Evolutionary conservation across 2,329 filamentous ascomycete species (phyloP), one percentile per base, ranked within the genome.

Genomic region (Fusarium mexicanum): DNA sequence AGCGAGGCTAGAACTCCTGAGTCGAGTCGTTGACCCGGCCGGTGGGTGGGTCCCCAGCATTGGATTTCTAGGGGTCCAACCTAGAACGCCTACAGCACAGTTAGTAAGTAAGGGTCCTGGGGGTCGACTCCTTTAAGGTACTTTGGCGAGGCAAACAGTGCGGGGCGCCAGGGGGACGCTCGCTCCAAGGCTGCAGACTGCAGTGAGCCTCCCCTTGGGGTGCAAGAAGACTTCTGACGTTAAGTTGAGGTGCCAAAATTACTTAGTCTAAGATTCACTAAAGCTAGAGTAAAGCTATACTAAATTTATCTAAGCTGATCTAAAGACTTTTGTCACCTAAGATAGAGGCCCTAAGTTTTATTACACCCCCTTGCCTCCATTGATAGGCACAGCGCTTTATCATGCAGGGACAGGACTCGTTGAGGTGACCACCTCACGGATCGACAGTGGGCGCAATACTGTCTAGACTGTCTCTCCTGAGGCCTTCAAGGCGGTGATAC

Each of bases 141-240:
- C 69, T 75, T 75, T 70, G 72, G 61, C 65, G 65, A 75, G 72
- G 64, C 65, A 70, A 67, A 75, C 69, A 75, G 72, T 75, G 72
- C 43, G 72, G 72, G 72, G 50, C 50, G 44, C 51, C 43, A 70
- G 53, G 64, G 47, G 38, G 29, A 46, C 20, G 51, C 14, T 33
- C 38, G 55, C 37, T 48, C 50, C 61, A 69, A 67, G 71, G 71
- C 61, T 69, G 64, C 44, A 69, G 51, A 33, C 26, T 47, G 50
- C 48, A 64, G 35, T 41, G 48, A 50, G 61, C 44, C 44, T 26
- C 26, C 26, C 26, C 26, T 26, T 26, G 26, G 26, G 26, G 26
- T 26, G 26, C 26, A 26, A 26, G 26, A 26, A 26, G 26, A 26
- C 26, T 26, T 26, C 26, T 26, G 6, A 26, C 26, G 26, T 26